phyloP scores from a whole-genome alignment of 2,329 filamentous ascomycete species.

The Blastomyces gilchristii region DNA sequence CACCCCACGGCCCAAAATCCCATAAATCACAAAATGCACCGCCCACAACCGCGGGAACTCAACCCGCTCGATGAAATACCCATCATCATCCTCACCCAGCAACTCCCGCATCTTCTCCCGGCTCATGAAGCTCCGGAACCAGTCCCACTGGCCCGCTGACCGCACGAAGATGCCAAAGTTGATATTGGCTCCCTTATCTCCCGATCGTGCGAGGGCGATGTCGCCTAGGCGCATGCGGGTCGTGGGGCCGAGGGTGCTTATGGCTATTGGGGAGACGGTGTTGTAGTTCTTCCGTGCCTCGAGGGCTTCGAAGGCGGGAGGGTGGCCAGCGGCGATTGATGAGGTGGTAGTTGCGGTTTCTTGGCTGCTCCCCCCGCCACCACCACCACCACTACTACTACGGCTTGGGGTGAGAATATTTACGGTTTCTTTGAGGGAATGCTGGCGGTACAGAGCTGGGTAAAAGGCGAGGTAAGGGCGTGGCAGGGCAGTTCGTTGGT shows the following conservation, averaged over 20 bases:
- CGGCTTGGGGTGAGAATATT: constrained; percentile 18
- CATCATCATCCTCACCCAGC: constrained; percentile 36
- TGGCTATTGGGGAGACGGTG: constrained; percentile 12
- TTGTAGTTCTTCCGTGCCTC: constrained; percentile 18
- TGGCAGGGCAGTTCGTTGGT: constrained; percentile 33
- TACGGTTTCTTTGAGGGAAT: constrained; percentile 21
- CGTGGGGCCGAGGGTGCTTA: constrained; percentile 22
- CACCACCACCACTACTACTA: not conserved
- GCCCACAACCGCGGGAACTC: constrained; percentile 38
- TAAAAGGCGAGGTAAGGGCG: constrained; percentile 36
- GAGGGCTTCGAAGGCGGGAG: constrained; percentile 15
- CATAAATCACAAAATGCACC: constrained; percentile 45
- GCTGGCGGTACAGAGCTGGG: constrained; percentile 28
- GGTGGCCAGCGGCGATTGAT: constrained; percentile 14
- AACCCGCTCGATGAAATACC: constrained; percentile 38
- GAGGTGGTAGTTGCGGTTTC: not conserved
- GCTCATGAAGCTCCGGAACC: constrained; percentile 36
- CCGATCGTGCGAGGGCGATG: constrained; percentile 35
- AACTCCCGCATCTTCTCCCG: constrained; percentile 29
- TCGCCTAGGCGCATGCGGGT: constrained; percentile 33
- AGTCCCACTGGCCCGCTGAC: constrained; percentile 21
- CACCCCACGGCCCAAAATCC: constrained; percentile 37
- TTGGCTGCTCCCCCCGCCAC: not conserved
- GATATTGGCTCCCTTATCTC: constrained; percentile 34
- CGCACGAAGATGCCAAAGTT: constrained; percentile 35